Evolutionary conservation across 139 green algal species (phyloP).

Genomic region (Bryopsis sp.): DNA sequence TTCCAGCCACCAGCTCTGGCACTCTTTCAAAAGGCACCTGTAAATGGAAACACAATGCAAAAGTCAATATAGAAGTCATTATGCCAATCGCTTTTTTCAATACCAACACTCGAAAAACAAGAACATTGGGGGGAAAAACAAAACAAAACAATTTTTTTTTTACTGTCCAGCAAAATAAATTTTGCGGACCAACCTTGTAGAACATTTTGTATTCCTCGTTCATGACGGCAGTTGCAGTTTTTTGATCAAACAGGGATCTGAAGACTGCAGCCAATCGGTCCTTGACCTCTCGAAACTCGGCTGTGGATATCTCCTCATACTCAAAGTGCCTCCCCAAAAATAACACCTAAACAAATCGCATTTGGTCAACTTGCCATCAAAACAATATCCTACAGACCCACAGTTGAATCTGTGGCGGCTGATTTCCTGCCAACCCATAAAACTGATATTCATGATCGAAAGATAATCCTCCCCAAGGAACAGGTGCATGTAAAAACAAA

Average conservation of each 20-base stretch:
- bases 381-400: no score
- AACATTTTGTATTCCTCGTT: not conserved
- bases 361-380: no score
- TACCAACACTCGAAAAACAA: not conserved
- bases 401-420: no score
- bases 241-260: no score
- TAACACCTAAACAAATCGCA: no score
- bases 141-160: not conserved
- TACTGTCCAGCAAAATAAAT: not conserved
- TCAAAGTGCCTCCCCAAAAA: no score
- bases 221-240: no score
- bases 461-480: not conserved
- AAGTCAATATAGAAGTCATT: not conserved
- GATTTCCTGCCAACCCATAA: not conserved
- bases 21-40: slow-evolving; percentile 3
- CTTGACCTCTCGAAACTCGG: no score
- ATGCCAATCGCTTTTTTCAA: no score
- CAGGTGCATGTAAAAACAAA: not conserved
- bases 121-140: not conserved
- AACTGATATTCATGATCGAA: not conserved
- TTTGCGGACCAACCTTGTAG: not conserved
- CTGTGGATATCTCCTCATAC: no score
- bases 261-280: no score
- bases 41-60: not conserved
- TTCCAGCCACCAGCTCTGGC: not conserved